Conservation (phyloP, 306 rosid species). For the Cucumis sativus region DNA sequence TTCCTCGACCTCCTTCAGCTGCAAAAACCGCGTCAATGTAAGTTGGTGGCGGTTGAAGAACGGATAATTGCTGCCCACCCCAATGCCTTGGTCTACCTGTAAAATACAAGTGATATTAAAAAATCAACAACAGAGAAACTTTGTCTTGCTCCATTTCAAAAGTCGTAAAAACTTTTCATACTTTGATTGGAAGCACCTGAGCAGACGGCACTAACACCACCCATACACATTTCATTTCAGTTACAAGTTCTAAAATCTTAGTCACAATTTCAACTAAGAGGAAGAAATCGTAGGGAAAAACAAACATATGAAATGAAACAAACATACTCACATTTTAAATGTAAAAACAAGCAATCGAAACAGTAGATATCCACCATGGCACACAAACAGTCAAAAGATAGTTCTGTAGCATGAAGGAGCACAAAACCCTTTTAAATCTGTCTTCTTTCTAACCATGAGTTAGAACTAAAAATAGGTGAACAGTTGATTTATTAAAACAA, state of each 20-base stretch:
- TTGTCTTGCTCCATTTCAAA: not conserved
- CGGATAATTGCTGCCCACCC: conserved; percentile 83
- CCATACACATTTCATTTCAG: not conserved
- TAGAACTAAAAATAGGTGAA: not conserved
- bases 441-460: not conserved
- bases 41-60: conserved; percentile 96
- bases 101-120: conserved; percentile 7
- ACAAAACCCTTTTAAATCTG: not conserved
- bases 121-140: conserved; percentile 8
- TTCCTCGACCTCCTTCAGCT: conserved; percentile 71
- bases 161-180: not conserved
- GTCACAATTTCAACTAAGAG: not conserved
- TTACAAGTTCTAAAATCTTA: not conserved
- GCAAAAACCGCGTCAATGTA: conserved; percentile 66
- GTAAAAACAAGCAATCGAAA: not conserved
- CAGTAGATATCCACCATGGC: not conserved
- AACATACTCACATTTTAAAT: not conserved
- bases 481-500: not conserved
- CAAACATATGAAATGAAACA: not conserved
- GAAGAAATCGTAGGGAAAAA: not conserved
- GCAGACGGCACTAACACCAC: not conserved
- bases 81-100: conserved; percentile 96
- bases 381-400: not conserved
- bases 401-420: not conserved
- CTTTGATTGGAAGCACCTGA: not conserved